These are phyloP conservation scores for Coemansia sp. DNA, from an alignment of 192 early-diverging fungal species.

Conservation along the genomic window DNA sequence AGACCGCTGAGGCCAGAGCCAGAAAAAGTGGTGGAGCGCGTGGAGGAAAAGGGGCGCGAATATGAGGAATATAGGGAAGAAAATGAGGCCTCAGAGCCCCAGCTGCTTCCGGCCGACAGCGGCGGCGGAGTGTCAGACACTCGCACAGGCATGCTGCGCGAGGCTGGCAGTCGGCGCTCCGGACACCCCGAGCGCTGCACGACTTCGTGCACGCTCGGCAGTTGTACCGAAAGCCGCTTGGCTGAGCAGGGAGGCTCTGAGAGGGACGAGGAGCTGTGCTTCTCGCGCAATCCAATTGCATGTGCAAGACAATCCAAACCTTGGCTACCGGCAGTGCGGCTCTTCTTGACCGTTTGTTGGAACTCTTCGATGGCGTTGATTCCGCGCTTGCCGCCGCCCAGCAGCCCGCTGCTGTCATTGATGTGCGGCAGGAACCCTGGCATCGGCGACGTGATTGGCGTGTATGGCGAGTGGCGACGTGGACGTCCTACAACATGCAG, in stretches of 20 bases:
- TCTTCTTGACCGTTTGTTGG: slow-evolving; percentile 51
- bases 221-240: slow-evolving; percentile 4
- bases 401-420: slow-evolving; percentile 8
- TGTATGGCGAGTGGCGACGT: slow-evolving; percentile 43
- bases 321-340: slow-evolving; percentile 48
- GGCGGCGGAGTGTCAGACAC: slow-evolving; percentile 28
- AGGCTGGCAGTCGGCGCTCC: slow-evolving; percentile 6
- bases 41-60: slow-evolving; percentile 44
- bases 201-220: slow-evolving; percentile 12
- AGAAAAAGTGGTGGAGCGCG: slow-evolving; percentile 36
- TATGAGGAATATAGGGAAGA: slow-evolving; percentile 25
- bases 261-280: slow-evolving; percentile 30
- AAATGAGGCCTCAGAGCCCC: slow-evolving; percentile 34
- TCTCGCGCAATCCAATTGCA: slow-evolving; percentile 53
- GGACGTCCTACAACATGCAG: slow-evolving; percentile 15
- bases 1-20: slow-evolving; percentile 9
- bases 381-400: slow-evolving; percentile 36
- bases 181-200: slow-evolving; percentile 9
- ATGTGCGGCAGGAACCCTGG: slow-evolving; percentile 44
- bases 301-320: slow-evolving; percentile 59
- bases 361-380: slow-evolving; percentile 51
- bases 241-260: slow-evolving; percentile 1
- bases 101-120: slow-evolving; percentile 36
- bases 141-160: slow-evolving; percentile 21
- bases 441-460: slow-evolving; percentile 35